These are phyloP conservation scores for Chimonanthus praecox DNA, from an alignment of 164 flowering plant species.

Conservation along the genomic window DNA sequence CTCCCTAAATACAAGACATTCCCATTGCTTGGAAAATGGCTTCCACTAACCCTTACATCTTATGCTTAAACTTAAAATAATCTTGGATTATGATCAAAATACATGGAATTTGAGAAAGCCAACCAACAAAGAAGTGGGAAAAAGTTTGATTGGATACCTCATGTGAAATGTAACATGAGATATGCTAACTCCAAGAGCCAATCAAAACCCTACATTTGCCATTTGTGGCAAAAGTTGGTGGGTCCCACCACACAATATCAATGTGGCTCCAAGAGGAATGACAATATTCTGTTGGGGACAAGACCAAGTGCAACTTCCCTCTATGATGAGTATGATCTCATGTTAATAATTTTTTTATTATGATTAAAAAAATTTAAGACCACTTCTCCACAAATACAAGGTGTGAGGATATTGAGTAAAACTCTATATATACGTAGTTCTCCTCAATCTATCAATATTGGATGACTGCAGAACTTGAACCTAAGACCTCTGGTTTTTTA, in stretches of 20 bases:
- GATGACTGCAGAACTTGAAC: no score
- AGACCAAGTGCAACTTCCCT: neutral
- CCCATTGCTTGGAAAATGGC: neutral
- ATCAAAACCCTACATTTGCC: neutral
- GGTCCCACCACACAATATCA: neutral
- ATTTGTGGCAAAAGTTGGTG: neutral
- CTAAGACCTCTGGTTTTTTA: no score
- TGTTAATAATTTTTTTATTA: neutral
- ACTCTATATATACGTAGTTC: neutral
- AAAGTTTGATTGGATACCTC: neutral
- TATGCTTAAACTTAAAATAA: neutral
- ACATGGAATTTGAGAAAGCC: neutral
- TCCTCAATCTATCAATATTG: no score
- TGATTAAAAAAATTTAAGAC: no score
- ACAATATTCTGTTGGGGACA: neutral
- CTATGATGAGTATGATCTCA: conserved; percentile 1
- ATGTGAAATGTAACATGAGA: neutral
- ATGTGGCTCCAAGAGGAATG: neutral
- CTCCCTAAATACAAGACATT: neutral
- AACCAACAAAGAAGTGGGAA: no score
- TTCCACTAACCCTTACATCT: neutral
- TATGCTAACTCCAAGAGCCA: neutral
- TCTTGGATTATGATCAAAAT: neutral
- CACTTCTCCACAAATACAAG: no score
- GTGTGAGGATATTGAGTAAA: neutral